A percentile compares a stretch with the other conserved stretches of the same genome.
phyloP scores from a whole-genome alignment of 1,284 basidiomycete genomes.

The Puccinia hordei region DNA sequence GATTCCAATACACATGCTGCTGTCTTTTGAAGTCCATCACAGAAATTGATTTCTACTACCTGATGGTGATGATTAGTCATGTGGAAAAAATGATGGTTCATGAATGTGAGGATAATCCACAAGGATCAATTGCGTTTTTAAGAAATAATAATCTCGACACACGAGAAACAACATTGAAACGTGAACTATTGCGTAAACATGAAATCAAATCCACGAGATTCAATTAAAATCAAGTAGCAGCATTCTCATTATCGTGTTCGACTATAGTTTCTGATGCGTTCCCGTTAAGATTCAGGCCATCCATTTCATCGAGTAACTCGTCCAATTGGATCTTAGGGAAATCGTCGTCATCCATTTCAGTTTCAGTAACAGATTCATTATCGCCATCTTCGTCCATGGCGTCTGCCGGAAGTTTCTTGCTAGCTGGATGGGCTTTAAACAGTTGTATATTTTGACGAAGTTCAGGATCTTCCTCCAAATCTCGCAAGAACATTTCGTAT shows the following conservation, averaged over 20 bases:
- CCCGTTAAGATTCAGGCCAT: slow-evolving; percentile 62
- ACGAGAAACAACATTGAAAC: not conserved
- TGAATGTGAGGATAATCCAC: not conserved
- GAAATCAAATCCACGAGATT: not conserved
- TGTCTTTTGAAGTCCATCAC: too few relatives aligned
- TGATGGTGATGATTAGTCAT: not conserved
- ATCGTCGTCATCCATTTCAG: slow-evolving; percentile 68
- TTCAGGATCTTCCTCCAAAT: slow-evolving; percentile 95
- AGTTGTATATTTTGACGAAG: slow-evolving; percentile 84
- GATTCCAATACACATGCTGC: too few relatives aligned
- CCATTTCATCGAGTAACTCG: slow-evolving; percentile 89
- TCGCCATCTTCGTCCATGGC: slow-evolving; percentile 72
- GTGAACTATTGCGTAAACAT: not conserved
- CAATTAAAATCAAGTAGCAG: not conserved
- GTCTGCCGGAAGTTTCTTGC: slow-evolving; percentile 59
- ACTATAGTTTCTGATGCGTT: not conserved
- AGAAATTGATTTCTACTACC: not conserved
- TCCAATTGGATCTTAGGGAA: slow-evolving; percentile 85
- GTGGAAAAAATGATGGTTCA: not conserved
- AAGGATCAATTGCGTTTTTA: not conserved
- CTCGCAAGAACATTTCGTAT: slow-evolving; percentile 92
- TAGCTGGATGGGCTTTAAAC: slow-evolving; percentile 68
- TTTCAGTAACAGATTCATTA: slow-evolving; percentile 59
- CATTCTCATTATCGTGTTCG: not conserved
- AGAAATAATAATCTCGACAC: not conserved